phyloP scores from a whole-genome alignment of 441 rosid species.

The Corymbia calophylla region DNA sequence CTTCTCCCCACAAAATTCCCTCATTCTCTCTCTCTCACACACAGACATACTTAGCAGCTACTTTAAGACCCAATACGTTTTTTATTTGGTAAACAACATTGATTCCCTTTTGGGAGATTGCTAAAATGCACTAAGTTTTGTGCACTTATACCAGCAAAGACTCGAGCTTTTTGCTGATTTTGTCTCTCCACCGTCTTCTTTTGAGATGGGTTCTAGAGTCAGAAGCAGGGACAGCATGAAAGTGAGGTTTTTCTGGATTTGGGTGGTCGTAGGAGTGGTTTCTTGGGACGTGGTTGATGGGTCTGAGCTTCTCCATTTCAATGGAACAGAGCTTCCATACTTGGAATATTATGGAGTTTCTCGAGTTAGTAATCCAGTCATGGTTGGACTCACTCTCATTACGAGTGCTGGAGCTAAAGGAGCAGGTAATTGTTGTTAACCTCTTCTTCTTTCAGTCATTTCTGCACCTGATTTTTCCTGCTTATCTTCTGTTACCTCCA shows the following conservation, averaged over 20 bases:
- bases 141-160: neutral
- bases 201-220: neutral
- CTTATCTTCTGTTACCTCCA: neutral
- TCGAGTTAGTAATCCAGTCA: neutral
- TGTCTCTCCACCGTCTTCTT: neutral
- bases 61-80: neutral
- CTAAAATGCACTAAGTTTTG: neutral
- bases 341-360: neutral
- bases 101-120: neutral
- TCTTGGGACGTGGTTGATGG: neutral
- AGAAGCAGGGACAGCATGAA: neutral
- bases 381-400: neutral
- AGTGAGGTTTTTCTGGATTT: neutral
- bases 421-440: neutral
- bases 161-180: neutral
- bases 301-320: neutral
- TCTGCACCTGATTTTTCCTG: neutral
- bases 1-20: neutral
- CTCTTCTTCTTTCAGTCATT: neutral
- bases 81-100: neutral
- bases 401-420: neutral
- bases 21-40: neutral
- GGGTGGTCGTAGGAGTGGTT: neutral
- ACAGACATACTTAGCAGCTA: neutral
- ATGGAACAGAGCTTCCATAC: neutral